Evolutionary conservation across 2,329 filamentous ascomycete genomes (phyloP), one percentile per base, ranked within the genome.

Genomic region (Fonsecaea pedrosoi): DNA sequence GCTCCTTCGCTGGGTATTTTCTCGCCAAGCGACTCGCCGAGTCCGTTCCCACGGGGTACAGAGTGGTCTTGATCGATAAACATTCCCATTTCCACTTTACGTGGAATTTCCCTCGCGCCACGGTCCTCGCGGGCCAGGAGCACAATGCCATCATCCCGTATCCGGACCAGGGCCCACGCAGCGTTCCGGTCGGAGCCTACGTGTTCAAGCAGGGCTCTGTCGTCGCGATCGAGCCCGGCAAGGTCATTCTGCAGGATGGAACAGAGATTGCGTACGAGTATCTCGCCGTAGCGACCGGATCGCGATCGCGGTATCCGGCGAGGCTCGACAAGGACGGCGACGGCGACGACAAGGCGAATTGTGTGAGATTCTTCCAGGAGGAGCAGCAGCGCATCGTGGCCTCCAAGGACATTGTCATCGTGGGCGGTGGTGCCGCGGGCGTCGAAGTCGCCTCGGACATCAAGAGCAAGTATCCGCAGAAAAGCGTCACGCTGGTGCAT

Each of bases 141-240:
- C 75, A 85, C 64, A 85, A 85, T 71, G 85, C 85, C 0, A 89
- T 89, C 68, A 85, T 89, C 53, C 87, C 87, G 0, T 89, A 88
- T 66, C 81, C 80, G 0, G 76, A 76, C 3, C 78, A 81, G 48
- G 18, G 45, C n/a, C 70, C 85, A 2, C 74, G 73, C 1, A 70
- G 68, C 0, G 78, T 74, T 3, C 76, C 79, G 0, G 69, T 75
- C 18, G 80, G 78, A 0, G 75, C 76, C 0, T 77, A 77, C 56
- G 32, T 66, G 50, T 83, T 81, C 78, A 73, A 85, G 1, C 76
- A 78, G 59, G 83, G 80, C 53, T 77, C 77, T 1, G 85, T 82
- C 6, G 70, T 72, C 0, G 68, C 72, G 0, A 75, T 87, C 15
- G 75, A 73, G 6, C 75, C 73, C 18, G 74, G 77, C 0, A 71